Percentiles rank a stretch among this genome's conserved stretches.
Evolutionary conservation across 257 asterid genomes (phyloP).

Genomic region (Gentiana macrophylla): DNA sequence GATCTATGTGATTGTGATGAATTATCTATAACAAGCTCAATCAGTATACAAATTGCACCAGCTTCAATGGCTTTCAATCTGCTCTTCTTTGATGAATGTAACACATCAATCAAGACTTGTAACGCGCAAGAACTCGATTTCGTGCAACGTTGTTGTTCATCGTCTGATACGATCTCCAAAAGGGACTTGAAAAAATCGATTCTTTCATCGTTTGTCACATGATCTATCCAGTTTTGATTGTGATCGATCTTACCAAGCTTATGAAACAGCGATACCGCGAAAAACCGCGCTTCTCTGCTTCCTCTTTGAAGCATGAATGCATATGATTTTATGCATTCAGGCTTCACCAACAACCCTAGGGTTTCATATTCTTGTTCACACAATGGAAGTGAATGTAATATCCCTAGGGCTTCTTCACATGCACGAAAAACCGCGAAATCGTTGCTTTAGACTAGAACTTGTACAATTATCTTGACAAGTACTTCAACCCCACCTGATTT

Average conservation of each 20-base stretch:
- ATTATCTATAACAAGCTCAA: conserved; percentile 62
- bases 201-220: conserved; percentile 41
- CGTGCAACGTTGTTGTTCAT: conserved; percentile 25
- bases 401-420: conserved; percentile 70
- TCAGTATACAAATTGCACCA: conserved; percentile 53
- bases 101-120: conserved; percentile 33
- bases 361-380: conserved; percentile 29
- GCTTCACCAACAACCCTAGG: conserved; percentile 28
- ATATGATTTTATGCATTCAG: conserved; percentile 47
- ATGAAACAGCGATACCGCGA: conserved; percentile 39
- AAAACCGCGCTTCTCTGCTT: conserved; percentile 55
- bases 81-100: conserved; percentile 55
- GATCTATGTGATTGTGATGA: conserved; percentile 24
- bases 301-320: conserved; percentile 61
- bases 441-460: conserved; percentile 33
- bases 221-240: conserved; percentile 36
- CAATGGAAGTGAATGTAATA: conserved; percentile 33
- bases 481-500: conserved; percentile 50
- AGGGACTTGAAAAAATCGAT: conserved; percentile 68
- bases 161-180: conserved; percentile 62
- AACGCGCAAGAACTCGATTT: conserved; percentile 54
- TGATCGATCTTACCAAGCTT: conserved; percentile 37
- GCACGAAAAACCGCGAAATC: conserved; percentile 56
- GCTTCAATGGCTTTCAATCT: conserved; percentile 67
- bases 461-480: conserved; percentile 41